Evolutionary conservation across 805 yeast species (phyloP).

Genomic region (Grigorovia transvaalensis): DNA sequence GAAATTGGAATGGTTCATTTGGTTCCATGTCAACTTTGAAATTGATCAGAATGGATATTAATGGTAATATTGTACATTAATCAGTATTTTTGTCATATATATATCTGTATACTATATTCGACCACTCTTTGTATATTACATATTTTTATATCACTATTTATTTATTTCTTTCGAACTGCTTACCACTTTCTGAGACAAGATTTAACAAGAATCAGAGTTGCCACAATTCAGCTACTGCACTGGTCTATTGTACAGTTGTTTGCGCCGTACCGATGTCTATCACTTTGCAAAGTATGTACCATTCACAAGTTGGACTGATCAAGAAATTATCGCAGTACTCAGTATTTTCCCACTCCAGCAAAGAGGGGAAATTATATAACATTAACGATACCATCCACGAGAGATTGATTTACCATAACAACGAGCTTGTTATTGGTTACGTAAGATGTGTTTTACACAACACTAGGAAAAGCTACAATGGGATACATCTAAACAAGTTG

Average conservation of each 20-base stretch:
- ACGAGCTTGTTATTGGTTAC: neutral
- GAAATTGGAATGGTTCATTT: slow-evolving; percentile 71
- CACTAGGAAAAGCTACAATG: neutral
- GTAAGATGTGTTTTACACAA: neutral
- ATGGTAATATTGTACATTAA: slow-evolving; percentile 19
- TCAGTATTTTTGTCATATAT: neutral
- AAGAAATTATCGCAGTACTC: neutral
- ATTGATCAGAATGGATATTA: slow-evolving; percentile 29
- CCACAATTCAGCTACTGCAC: no score
- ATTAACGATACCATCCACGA: neutral
- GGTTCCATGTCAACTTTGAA: slow-evolving; percentile 66
- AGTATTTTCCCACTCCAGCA: neutral
- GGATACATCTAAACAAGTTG: neutral
- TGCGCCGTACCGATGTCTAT: neutral
- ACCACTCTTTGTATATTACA: neutral
- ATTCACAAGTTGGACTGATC: neutral
- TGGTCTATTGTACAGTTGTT: no score
- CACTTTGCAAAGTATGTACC: neutral
- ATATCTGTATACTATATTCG: neutral
- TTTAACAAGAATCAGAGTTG: no score
- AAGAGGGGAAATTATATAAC: neutral
- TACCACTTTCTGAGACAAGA: neutral
- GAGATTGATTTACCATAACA: neutral
- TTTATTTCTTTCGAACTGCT: no score
- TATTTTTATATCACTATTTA: neutral